Conservation (phyloP, 305 asterid genomes). For the Fraxinus angustifolia region DNA sequence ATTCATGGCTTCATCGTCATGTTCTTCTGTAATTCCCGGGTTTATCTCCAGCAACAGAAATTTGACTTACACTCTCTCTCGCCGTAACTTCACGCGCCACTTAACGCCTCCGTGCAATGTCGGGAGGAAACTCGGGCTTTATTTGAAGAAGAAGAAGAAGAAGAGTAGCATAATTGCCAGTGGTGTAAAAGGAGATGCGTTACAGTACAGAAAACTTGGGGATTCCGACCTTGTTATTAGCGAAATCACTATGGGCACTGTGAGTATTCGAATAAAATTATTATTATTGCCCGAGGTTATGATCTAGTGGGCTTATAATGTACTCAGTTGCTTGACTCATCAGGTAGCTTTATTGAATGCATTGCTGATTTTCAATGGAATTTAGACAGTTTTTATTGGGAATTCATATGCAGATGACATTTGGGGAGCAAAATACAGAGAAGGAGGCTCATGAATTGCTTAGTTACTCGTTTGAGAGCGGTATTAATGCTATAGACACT, state of each 20-base stretch:
- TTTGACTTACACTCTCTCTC: constrained; percentile 15
- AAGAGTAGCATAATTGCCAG: constrained; percentile 27
- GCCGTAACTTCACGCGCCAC: constrained; percentile 26
- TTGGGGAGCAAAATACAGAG: constrained; percentile 92
- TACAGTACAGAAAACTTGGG: constrained; percentile 72
- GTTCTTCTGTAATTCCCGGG: constrained; percentile 23
- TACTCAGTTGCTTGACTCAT: neutral
- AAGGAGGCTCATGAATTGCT: constrained; percentile 90
- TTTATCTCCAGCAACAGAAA: constrained; percentile 18
- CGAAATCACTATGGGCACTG: constrained; percentile 92
- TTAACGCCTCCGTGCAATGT: constrained; percentile 9
- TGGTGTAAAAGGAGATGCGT: constrained; percentile 34
- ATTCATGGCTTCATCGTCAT: constrained; percentile 38
- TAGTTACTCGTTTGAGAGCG: constrained; percentile 67
- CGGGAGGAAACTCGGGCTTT: constrained; percentile 24
- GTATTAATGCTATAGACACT: constrained; percentile 75
- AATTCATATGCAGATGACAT: constrained; percentile 67
- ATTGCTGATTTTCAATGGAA: neutral
- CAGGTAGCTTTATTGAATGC: neutral
- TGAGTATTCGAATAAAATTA: constrained; percentile 23
- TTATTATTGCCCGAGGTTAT: neutral
- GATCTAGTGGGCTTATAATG: neutral
- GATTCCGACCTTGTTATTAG: constrained; percentile 85
- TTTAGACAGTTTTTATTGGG: constrained; percentile 7
- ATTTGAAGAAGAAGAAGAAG: constrained; percentile 19